Percentiles rank a stretch among this genome's conserved stretches.
Conservation (phyloP, 2,329 filamentous ascomycete species). For the Colletotrichum coccodes region DNA sequence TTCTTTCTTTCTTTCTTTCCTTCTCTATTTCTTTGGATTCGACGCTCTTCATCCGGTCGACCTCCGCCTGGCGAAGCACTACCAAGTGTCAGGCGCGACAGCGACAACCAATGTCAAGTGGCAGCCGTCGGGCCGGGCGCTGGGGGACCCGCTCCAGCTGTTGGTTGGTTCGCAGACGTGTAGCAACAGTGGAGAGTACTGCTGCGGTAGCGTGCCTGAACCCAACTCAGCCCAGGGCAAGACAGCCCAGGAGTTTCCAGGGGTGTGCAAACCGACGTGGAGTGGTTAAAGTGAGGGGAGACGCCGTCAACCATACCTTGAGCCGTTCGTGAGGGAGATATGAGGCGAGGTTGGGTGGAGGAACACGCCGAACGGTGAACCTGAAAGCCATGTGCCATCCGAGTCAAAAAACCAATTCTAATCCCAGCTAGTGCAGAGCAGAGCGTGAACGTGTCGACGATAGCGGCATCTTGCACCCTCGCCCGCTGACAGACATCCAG, state of each 20-base stretch:
- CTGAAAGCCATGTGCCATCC: not conserved
- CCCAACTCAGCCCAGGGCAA: not conserved
- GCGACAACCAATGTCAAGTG: conserved; percentile 2
- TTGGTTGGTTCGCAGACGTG: conserved; percentile 29
- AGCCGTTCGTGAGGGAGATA: not conserved
- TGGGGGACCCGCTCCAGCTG: not conserved
- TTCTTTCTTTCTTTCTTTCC: not conserved
- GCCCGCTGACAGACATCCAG: not conserved
- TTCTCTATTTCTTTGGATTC: not conserved
- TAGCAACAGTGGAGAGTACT: conserved; percentile 25
- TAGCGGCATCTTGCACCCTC: not conserved
- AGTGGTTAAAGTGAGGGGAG: not conserved
- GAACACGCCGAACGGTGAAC: not conserved
- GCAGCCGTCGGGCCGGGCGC: conserved; percentile 8
- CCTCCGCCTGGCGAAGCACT: conserved; percentile 26
- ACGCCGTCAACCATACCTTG: not conserved
- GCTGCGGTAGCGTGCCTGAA: conserved; percentile 6
- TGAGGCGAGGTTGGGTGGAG: conserved; percentile 22
- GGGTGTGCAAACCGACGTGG: not conserved
- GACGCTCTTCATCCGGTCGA: not conserved
- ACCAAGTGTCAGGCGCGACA: conserved; percentile 22
- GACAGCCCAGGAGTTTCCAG: not conserved
- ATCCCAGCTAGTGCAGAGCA: not conserved
- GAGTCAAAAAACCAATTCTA: not conserved
- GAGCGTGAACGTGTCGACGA: not conserved